phyloP scores from a whole-genome alignment of 2,329 filamentous ascomycete species.

The Cercospora sp. region DNA sequence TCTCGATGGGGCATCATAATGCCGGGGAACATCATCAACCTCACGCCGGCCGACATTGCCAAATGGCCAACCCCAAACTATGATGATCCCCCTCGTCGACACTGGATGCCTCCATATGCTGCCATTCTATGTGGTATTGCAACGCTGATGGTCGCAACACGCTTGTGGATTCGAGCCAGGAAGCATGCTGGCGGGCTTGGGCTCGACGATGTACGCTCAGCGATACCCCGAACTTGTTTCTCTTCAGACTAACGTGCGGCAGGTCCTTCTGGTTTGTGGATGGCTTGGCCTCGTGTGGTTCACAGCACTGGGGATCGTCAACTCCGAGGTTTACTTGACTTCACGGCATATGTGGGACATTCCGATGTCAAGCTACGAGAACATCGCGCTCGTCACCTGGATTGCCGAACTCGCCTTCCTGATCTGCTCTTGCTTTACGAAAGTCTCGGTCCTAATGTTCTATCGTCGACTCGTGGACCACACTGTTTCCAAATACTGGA shows the following conservation, averaged over 20 bases:
- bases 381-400: slow-evolving; percentile 36
- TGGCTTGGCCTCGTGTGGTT: slow-evolving; percentile 31
- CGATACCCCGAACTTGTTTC: background rate
- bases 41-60: slow-evolving; percentile 31
- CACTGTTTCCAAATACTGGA: slow-evolving; percentile 40
- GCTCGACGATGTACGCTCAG: slow-evolving; percentile 36
- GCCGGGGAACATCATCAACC: slow-evolving; percentile 35
- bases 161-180: slow-evolving; percentile 35
- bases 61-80: slow-evolving; percentile 39
- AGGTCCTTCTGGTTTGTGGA: slow-evolving; percentile 28
- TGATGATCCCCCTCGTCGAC: slow-evolving; percentile 33
- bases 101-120: slow-evolving; percentile 38
- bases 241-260: slow-evolving; percentile 2
- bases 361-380: slow-evolving; percentile 17
- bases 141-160: slow-evolving; percentile 31
- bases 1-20: slow-evolving; percentile 21
- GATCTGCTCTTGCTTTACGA: slow-evolving; percentile 38
- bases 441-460: slow-evolving; percentile 44
- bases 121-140: slow-evolving; percentile 31
- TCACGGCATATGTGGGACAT: slow-evolving; percentile 43
- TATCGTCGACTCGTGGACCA: slow-evolving; percentile 45
- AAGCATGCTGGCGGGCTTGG: slow-evolving; percentile 34
- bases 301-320: slow-evolving; percentile 27
- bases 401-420: slow-evolving; percentile 39
- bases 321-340: slow-evolving; percentile 33